Conservation (phyloP, 192 early-diverging fungal genomes). For the Linnemannia elongata region DNA sequence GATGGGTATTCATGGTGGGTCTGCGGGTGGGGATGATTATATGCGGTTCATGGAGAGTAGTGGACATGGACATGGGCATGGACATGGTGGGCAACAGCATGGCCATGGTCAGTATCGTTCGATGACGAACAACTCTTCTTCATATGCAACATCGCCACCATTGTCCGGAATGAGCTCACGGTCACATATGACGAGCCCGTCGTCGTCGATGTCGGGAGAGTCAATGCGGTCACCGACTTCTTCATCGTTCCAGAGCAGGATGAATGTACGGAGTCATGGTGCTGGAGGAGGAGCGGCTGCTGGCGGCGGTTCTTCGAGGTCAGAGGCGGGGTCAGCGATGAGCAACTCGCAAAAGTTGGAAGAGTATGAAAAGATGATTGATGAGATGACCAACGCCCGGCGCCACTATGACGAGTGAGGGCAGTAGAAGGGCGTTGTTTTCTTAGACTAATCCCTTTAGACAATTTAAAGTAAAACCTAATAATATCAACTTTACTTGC, state of each 20-base stretch:
- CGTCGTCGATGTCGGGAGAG: slow-evolving; percentile 1
- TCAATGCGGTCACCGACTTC: background rate
- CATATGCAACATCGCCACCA: background rate
- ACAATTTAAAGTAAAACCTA: background rate
- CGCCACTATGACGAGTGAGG: slow-evolving; percentile 23
- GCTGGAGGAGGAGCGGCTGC: background rate
- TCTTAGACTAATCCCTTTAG: background rate
- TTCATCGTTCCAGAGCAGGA: background rate
- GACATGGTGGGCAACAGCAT: background rate
- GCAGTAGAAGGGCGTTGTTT: background rate
- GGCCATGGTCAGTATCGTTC: background rate
- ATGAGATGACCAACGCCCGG: slow-evolving; percentile 40
- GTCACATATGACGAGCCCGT: slow-evolving; percentile 10
- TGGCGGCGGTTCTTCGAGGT: background rate
- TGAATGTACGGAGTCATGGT: background rate
- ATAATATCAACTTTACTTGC: background rate
- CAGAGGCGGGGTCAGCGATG: background rate
- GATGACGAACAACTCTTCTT: background rate
- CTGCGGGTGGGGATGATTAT: background rate
- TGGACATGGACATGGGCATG: background rate
- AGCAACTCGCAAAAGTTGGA: slow-evolving; percentile 38
- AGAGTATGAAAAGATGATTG: slow-evolving; percentile 51
- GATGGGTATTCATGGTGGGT: background rate
- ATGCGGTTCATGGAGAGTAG: background rate
- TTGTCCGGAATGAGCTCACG: background rate